phyloP scores from a whole-genome alignment of 495 filamentous ascomycete species.

The Daldinia bambusicola region DNA sequence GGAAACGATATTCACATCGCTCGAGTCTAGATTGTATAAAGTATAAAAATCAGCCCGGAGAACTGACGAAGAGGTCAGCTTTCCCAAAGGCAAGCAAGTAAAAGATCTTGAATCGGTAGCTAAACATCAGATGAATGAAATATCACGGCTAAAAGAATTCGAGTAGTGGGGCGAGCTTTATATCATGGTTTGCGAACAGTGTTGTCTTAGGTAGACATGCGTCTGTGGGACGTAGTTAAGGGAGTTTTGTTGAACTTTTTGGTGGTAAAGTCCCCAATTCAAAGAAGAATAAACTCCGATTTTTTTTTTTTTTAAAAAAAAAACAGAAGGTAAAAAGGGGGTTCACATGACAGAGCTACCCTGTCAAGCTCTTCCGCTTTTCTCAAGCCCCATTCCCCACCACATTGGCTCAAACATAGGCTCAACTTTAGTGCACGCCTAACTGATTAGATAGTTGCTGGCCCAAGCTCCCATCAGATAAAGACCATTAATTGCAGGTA shows the following conservation, averaged over 20 bases:
- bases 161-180: conserved; percentile 8
- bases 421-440: background rate
- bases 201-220: background rate
- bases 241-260: background rate
- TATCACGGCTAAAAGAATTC: conserved; percentile 1
- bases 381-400: background rate
- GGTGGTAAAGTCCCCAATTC: background rate
- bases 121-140: conserved; percentile 37
- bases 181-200: background rate
- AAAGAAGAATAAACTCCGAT: background rate
- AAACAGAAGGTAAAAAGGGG: background rate
- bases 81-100: conserved; percentile 32
- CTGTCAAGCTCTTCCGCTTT: background rate
- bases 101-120: conserved; percentile 24
- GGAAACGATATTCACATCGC: conserved; percentile 32
- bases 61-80: conserved; percentile 37
- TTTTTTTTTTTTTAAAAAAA: background rate
- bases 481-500: background rate
- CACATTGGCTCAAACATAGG: background rate
- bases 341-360: background rate
- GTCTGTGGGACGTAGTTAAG: background rate
- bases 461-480: conserved; percentile 4
- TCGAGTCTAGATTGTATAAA: conserved; percentile 16
- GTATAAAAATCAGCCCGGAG: conserved; percentile 39
- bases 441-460: background rate